Percentiles rank a stretch among this genome's conserved stretches.
phyloP scores from a whole-genome alignment of 306 rosid genomes.

The Trifolium subterraneum region DNA sequence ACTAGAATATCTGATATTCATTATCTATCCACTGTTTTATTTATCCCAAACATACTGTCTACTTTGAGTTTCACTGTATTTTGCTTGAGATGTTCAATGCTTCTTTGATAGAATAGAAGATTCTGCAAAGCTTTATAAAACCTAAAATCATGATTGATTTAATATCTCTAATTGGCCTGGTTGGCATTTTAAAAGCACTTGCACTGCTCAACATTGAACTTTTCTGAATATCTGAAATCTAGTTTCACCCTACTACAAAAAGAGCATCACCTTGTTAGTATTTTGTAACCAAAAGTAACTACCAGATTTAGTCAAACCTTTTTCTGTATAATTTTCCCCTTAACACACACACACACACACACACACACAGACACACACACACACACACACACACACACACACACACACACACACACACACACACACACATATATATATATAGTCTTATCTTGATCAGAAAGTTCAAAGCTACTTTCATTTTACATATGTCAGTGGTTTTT shows the following conservation, averaged over 20 bases:
- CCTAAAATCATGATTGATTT: too few species aligned
- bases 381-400: too few species aligned
- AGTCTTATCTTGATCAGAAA: background rate
- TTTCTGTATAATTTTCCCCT: background rate
- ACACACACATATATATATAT: too few species aligned
- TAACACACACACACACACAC: too few species aligned
- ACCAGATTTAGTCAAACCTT: background rate
- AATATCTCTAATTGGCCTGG: too few species aligned
- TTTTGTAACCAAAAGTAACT: background rate
- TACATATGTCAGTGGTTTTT: conserved; percentile 13
- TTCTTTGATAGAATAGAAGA: background rate
- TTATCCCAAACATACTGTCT: background rate
- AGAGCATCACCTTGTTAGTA: background rate
- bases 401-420: too few species aligned
- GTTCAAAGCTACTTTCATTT: conserved; percentile 20
- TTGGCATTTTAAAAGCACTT: too few species aligned
- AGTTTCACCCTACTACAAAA: background rate
- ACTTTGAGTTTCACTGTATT: conserved; percentile 1
- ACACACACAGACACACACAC: too few species aligned
- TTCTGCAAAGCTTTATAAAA: too few species aligned
- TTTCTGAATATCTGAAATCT: too few species aligned
- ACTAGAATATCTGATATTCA: background rate
- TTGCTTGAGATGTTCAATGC: conserved; percentile 10
- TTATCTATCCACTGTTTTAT: background rate
- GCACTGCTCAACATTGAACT: too few species aligned